Evolutionary conservation across 805 yeast genomes (phyloP), one percentile per base, ranked within the genome.

Genomic region (Candida awuae): DNA sequence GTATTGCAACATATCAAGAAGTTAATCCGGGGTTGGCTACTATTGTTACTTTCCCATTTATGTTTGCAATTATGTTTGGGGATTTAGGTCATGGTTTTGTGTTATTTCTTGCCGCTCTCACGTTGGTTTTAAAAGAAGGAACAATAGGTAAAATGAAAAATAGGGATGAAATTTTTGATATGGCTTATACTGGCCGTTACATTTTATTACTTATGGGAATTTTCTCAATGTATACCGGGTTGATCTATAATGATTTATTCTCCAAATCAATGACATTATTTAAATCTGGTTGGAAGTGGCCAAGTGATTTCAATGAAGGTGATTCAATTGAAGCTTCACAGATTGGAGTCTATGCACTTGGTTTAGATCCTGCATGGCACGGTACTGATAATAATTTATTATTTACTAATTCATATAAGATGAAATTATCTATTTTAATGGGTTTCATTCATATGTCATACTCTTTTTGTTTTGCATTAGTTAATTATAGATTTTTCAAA

Each of bases 11-110:
- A 17, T 80, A 80, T 52, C 76, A 75, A 52, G 88, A 80, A 57
- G 78, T 80, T 9, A 80, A 80, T 51, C 84, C 88, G 8, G 86
- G 85, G 39, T 67, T 80, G 44, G 80, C 88, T 14, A 76, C 87
- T 1, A 70, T 80, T 29, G 77, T 80, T 14, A 81, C 88, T 0
- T 81, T 81, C 62, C 88, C 88, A 13, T 81, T 80, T 54, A 77
- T 81, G 84, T 81, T 81, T 62, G 86, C 88, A 14, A 77, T 81
- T 45, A 81, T 81, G 88, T 81, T 81, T 62, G 88, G 88, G 62
- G 88, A 81, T 62, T 63, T 80, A 46, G 88, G 88, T 9, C 88
- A 81, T 54, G 88, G 88, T n/a, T 61, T 77, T 41, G 63, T 81
- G 39, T 62, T 81, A 53, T 56, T 72, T 22, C 55, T 77, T 47